Conservation (phyloP, 2,329 filamentous ascomycete genomes). For the Plenodomus tracheiphilus region DNA sequence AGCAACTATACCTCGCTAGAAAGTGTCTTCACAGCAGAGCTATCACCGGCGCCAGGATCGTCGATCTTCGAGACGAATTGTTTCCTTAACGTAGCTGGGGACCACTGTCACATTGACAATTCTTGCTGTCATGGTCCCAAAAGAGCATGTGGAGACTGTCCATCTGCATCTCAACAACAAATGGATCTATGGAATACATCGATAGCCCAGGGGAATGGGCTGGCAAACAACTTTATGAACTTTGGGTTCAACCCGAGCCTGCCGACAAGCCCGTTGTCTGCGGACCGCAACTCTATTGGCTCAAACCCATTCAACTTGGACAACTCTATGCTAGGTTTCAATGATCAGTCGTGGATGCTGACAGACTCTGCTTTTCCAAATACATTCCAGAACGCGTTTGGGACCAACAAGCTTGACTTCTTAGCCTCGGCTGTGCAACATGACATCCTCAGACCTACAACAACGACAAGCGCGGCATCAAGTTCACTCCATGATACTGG, state of each 20-base stretch:
- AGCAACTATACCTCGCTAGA: conserved; percentile 39
- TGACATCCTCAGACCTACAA: conserved; percentile 25
- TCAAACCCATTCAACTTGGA: conserved; percentile 21
- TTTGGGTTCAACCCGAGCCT: conserved; percentile 29
- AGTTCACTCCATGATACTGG: conserved; percentile 4
- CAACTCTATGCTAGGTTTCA: conserved; percentile 23
- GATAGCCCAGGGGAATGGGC: conserved; percentile 28
- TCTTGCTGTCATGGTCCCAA: conserved; percentile 39
- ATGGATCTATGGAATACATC: conserved; percentile 34
- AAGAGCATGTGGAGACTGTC: conserved; percentile 34
- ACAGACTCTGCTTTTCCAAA: conserved; percentile 27
- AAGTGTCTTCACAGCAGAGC: conserved; percentile 31
- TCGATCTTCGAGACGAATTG: conserved; percentile 21
- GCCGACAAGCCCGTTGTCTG: conserved; percentile 24
- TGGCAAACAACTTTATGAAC: conserved; percentile 29
- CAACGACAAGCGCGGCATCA: conserved; percentile 10
- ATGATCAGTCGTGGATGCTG: conserved; percentile 34
- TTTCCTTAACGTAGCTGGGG: conserved; percentile 34
- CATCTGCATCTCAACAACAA: conserved; percentile 27
- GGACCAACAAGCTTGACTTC: conserved; percentile 32
- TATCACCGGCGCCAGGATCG: conserved; percentile 28
- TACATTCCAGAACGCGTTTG: conserved; percentile 13
- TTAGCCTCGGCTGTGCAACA: conserved; percentile 33
- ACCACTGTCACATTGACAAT: conserved; percentile 43
- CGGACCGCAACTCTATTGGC: conserved; percentile 15